These are phyloP conservation scores for Saturnispora kantuleensis DNA, from an alignment of 805 yeast species.

Conservation along the genomic window DNA sequence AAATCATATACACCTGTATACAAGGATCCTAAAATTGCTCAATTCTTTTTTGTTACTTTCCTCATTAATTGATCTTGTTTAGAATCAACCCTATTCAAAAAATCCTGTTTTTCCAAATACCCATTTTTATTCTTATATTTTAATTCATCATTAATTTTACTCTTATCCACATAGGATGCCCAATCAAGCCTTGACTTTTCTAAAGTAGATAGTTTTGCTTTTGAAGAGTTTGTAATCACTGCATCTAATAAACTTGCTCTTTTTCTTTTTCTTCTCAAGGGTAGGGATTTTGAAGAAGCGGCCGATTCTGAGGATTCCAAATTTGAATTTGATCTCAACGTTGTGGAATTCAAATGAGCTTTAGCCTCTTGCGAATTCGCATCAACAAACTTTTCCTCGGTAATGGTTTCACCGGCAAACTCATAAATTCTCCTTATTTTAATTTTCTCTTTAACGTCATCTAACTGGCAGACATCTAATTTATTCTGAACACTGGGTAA, in stretches of 20 bases:
- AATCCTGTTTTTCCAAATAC: conserved; percentile 83
- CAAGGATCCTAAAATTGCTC: background rate
- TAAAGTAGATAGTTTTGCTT: conserved; percentile 76
- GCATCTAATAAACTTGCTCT: conserved; percentile 70
- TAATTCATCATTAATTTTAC: conserved; percentile 77
- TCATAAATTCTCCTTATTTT: conserved; percentile 70
- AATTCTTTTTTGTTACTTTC: conserved; percentile 24
- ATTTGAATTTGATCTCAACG: conserved; percentile 8
- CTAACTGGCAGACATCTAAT: background rate
- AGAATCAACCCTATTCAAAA: conserved; percentile 64
- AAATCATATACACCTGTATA: background rate
- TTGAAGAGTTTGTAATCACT: conserved; percentile 57
- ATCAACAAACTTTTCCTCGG: conserved; percentile 72
- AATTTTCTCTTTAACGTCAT: conserved; percentile 34
- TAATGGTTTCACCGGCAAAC: conserved; percentile 78
- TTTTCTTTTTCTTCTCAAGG: conserved; percentile 38
- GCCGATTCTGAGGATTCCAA: background rate
- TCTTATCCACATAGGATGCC: conserved; percentile 86
- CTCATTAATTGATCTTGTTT: conserved; percentile 43
- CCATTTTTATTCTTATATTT: conserved; percentile 79
- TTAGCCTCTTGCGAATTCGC: conserved; percentile 77
- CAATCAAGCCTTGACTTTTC: conserved; percentile 92
- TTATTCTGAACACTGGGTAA: background rate
- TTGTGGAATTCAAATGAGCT: conserved; percentile 57
- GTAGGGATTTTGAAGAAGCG: background rate